Conservation (phyloP, 78 protist species). For the Parvularia atlantis region DNA sequence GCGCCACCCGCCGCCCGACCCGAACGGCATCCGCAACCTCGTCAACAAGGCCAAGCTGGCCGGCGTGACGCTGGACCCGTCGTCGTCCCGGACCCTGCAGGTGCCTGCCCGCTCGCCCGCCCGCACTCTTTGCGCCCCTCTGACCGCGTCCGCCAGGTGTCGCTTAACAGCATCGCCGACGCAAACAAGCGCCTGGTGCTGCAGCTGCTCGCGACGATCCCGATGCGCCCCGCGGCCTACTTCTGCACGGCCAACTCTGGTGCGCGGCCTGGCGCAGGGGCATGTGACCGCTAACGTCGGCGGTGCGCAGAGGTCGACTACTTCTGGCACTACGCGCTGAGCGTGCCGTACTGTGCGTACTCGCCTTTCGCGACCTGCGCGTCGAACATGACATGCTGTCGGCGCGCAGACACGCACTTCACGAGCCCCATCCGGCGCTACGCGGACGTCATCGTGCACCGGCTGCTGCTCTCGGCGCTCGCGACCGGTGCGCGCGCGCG, state of each 20-base stretch:
- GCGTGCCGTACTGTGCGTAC: no score
- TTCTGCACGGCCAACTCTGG: slow-evolving; percentile 63
- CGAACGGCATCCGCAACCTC: slow-evolving; percentile 7
- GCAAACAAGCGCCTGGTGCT: not conserved
- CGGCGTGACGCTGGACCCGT: not conserved
- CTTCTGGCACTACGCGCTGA: slow-evolving; percentile 58
- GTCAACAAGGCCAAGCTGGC: not conserved
- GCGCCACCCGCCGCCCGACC: slow-evolving; percentile 62
- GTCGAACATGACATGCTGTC: no score
- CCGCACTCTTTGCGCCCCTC: slow-evolving; percentile 25
- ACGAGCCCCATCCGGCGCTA: slow-evolving; percentile 93
- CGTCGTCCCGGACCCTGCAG: not conserved
- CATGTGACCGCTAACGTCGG: no score
- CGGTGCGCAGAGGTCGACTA: slow-evolving; percentile 24
- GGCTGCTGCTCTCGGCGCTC: no score
- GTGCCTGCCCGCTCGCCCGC: no score
- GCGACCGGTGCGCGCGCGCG: no score
- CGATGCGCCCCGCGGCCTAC: slow-evolving; percentile 83
- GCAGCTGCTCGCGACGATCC: slow-evolving; percentile 56
- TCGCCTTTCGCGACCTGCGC: no score
- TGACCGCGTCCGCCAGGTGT: no score
- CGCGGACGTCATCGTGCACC: slow-evolving; percentile 79
- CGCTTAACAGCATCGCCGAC: not conserved
- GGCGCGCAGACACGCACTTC: slow-evolving; percentile 98
- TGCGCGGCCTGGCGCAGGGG: slow-evolving; percentile 14